Evolutionary conservation across 148 eudicot genomes (phyloP), one percentile per base, ranked within the genome.

Genomic region (Camellia sinensis): DNA sequence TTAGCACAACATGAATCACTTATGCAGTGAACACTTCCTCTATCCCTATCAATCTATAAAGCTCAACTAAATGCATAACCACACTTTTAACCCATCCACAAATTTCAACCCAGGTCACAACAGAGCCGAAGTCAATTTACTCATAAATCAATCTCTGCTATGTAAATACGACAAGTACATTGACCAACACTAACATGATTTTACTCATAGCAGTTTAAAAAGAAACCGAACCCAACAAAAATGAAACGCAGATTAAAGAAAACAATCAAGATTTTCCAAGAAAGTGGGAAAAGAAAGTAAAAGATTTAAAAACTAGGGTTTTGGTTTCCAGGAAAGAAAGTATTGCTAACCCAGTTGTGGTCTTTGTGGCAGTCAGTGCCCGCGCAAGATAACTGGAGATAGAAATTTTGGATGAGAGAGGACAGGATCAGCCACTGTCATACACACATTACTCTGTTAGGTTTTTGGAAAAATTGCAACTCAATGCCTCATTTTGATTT

Each of bases 281-380:
- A 63, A 11, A 5, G 40, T 7, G 10, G 48, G 45, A 41, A 67
- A 57, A 18, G 0, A 0, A 67, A 41, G 50, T 43, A 6, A 43
- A 17, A 17, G 46, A 41, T 40, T 67, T 67, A 29, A 21, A 40
- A 13, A 3, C 19, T 6, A 13, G 71, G 71, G 19, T 14, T 67
- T 67, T 43, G 48, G 14, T 43, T 67, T 6, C 50, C 48, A 4
- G 2, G 61, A 56, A 29, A 12, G 75, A 29, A 52, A 46, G 43
- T 43, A 72, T 12, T 50, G 22, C 61, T 53, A 10, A 72, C 61
- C 61, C 75, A 53, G 62, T 52, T 21, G 11, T n/a, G 53, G 46
- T 71, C 71, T 67, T 6, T 45, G 14, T n/a, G 74, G 74, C 56
- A 48, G 56, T 18, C 56, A 70, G 56, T 18, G 73, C 73, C 73